Conservation (phyloP, 768 basidiomycete genomes). For the Strobilomyces echinocephalus region DNA sequence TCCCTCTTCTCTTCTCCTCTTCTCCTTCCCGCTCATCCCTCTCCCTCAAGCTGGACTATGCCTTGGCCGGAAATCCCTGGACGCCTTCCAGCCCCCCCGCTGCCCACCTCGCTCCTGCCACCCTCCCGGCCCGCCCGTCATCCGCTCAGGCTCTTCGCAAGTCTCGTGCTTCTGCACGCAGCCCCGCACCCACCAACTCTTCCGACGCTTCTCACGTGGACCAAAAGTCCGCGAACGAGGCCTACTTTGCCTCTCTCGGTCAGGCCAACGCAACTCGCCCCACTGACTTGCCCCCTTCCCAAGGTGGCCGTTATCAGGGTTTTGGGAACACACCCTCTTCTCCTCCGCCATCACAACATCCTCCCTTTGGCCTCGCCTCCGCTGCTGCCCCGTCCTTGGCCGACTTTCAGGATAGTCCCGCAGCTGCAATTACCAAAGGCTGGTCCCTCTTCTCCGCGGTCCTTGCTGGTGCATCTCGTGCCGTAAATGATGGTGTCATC, state of each 20-base stretch:
- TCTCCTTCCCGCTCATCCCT: conserved; percentile 14
- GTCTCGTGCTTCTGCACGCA: conserved; percentile 68
- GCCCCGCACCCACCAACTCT: conserved; percentile 36
- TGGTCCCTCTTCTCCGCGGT: conserved; percentile 94
- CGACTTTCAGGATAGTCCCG: conserved; percentile 84
- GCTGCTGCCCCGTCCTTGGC: conserved; percentile 70
- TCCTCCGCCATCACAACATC: conserved; percentile 50
- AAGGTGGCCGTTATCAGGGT: conserved; percentile 90
- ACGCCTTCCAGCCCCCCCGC: conserved; percentile 67
- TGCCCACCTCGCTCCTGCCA: conserved; percentile 29
- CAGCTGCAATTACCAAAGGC: conserved; percentile 83
- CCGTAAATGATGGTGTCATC: conserved; percentile 80
- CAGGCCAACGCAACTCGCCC: conserved; percentile 75
- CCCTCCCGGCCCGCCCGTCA: conserved; percentile 55
- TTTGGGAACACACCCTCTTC: conserved; percentile 85
- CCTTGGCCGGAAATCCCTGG: conserved; percentile 75
- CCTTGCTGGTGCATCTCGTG: conserved; percentile 72
- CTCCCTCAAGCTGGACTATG: conserved; percentile 65
- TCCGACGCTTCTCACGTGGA: conserved; percentile 34
- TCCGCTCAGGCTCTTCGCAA: conserved; percentile 84
- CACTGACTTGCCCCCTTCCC: conserved; percentile 80
- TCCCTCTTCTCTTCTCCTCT: conserved; percentile 23
- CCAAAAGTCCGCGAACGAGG: conserved; percentile 79
- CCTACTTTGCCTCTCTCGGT: conserved; percentile 81
- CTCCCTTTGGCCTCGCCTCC: conserved; percentile 71